Evolutionary conservation across 345 rosid genomes (phyloP).

Genomic region (Eucalyptus polybractea): DNA sequence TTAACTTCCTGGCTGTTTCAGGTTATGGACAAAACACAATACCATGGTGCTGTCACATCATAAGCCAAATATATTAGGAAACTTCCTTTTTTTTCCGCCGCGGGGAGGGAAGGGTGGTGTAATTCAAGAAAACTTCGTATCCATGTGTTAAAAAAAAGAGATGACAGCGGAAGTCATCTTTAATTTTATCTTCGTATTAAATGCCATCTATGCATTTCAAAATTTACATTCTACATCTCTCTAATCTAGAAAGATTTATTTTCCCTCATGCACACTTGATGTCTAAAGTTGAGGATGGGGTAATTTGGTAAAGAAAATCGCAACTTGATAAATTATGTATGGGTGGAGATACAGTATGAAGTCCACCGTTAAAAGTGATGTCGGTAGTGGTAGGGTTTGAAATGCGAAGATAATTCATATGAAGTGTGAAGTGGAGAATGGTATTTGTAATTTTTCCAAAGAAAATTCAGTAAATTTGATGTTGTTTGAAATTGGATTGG

Average conservation of each 20-base stretch:
- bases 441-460: background rate
- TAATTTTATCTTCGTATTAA: background rate
- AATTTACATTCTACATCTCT: background rate
- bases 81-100: too few relatives aligned
- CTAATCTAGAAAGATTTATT: background rate
- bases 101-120: too few relatives aligned
- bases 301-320: background rate
- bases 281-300: background rate
- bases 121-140: background rate
- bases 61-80: too few relatives aligned
- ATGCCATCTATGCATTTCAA: background rate
- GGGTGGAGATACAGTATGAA: background rate
- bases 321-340: background rate
- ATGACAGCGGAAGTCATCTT: background rate
- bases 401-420: background rate
- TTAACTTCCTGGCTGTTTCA: background rate
- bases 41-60: too few relatives aligned
- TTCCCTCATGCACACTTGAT: background rate
- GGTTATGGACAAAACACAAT: background rate
- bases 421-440: background rate
- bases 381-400: background rate
- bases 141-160: background rate
- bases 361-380: background rate
- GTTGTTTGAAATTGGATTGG: background rate
- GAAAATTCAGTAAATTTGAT: background rate